Conservation (phyloP, 1,284 basidiomycete species). For the Leccinum huronense region DNA sequence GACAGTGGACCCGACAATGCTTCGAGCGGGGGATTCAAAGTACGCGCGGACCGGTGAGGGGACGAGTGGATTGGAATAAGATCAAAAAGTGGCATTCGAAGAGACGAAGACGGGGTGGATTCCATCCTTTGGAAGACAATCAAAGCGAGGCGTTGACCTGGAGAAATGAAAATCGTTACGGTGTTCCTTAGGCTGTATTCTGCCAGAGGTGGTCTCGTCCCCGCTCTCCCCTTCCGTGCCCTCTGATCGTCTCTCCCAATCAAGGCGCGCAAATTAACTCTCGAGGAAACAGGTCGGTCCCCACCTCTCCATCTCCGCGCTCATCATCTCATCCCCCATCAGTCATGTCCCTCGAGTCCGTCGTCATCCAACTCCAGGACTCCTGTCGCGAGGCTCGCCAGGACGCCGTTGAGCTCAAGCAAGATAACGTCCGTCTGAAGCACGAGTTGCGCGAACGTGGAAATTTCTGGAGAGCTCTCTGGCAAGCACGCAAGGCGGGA, state of each 20-base stretch:
- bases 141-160: no score
- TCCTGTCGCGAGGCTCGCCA: constrained; percentile 66
- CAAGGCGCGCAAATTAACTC: constrained; percentile 80
- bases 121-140: no score
- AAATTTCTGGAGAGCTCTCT: constrained; percentile 65
- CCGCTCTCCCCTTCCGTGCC: constrained; percentile 5
- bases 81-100: constrained; percentile 38
- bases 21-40: constrained; percentile 60
- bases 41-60: constrained; percentile 57
- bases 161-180: no score
- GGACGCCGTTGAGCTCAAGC: constrained; percentile 56
- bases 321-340: constrained; percentile 15
- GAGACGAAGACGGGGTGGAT: no score
- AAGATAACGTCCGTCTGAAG: constrained; percentile 62
- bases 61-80: constrained; percentile 56
- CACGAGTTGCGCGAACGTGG: constrained; percentile 68
- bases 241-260: constrained; percentile 43
- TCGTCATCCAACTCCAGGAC: constrained; percentile 78
- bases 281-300: constrained; percentile 75
- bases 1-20: constrained; percentile 54
- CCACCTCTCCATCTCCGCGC: constrained; percentile 21
- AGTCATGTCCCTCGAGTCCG: constrained; percentile 76
- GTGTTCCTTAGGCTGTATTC: constrained; percentile 45
- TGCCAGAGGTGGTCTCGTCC: constrained; percentile 33
- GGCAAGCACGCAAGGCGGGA: constrained; percentile 56